Base-by-base conservation (phyloP, 1,284 basidiomycete genomes). In the Neolentinus lepideus region DNA sequence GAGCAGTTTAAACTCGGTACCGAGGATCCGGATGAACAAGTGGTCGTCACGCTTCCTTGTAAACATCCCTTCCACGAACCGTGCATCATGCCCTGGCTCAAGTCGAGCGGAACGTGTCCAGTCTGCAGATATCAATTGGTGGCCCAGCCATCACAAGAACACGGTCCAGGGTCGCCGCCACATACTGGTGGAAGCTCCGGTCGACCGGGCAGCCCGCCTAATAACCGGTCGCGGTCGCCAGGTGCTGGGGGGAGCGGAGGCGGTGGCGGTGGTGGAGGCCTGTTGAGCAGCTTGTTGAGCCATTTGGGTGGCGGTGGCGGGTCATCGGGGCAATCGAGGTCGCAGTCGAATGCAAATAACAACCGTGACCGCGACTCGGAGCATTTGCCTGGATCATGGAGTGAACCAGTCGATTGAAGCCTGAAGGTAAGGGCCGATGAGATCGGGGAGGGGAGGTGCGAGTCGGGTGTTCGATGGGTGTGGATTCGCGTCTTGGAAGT, bases 41-140 rank as follows among this genome's bases (percentile, higher is more conserved):
- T 88, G 25, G 74, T 89, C 14, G 71, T 90, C 6, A 84, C 84
- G 0, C 73, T 93, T 19, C 89, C 89, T 2, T 92, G 90, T 75
- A 80, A 82, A 58, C 90, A 92, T 64, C 78, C 87, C 2, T 93
- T 91, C 72, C 90, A 93, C 63, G 80, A 88, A 62, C 78, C 81
- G 16, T 93, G 90, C 63, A 91, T 93, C 59, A 59, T 86, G 19
- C 89, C 88, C 0, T 93, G 90, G 90, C 71, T 93, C 21, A 89
- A 87, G 63, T 85, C 84, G 1, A 90, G 85, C 59, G 90, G 85
- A 2, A 93, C 90, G 36, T 93, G 90, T 71, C 90, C 90, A 33
- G 88, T 91, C 11, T 93, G 90, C 74, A 50, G 47, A 29, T 50
- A n/a, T 50, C 14, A 14, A 14, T n/a, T 50, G 3, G 47, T 50